Conservation (phyloP, 768 basidiomycete genomes). For the Lanmaoa pseudosensibilis region DNA sequence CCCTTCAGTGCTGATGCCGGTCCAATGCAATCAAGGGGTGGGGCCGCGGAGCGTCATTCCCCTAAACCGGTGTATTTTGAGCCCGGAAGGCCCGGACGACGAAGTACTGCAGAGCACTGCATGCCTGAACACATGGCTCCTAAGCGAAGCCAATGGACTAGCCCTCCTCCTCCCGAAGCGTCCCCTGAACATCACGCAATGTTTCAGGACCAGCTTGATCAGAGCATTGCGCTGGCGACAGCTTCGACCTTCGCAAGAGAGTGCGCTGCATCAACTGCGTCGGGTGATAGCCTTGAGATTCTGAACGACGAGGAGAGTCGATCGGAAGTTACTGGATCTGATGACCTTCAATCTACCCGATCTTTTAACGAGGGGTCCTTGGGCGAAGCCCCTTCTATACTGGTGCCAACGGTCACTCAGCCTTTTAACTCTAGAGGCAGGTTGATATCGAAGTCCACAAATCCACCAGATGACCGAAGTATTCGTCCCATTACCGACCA, state of each 20-base stretch:
- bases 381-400: constrained; percentile 14
- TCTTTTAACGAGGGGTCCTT: constrained; percentile 59
- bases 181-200: constrained; percentile 61
- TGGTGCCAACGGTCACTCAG: constrained; percentile 7
- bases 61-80: constrained; percentile 52
- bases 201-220: constrained; percentile 68
- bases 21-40: constrained; percentile 51
- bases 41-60: constrained; percentile 48
- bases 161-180: constrained; percentile 78
- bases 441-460: constrained; percentile 14
- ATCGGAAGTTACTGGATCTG: constrained; percentile 61
- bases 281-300: constrained; percentile 58
- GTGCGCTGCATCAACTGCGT: constrained; percentile 48
- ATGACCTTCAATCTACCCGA: constrained; percentile 67
- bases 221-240: constrained; percentile 68
- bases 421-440: constrained; percentile 28
- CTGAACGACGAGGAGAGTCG: constrained; percentile 65
- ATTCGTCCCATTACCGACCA: constrained; percentile 1
- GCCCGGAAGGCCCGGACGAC: constrained; percentile 37
- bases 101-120: constrained; percentile 32
- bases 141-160: constrained; percentile 79
- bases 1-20: constrained; percentile 68
- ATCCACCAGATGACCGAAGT: constrained; percentile 4
- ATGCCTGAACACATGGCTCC: constrained; percentile 79
- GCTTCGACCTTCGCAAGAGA: constrained; percentile 61